Evolutionary conservation across 441 rosid species (phyloP).

Genomic region (Erodium trifolium): DNA sequence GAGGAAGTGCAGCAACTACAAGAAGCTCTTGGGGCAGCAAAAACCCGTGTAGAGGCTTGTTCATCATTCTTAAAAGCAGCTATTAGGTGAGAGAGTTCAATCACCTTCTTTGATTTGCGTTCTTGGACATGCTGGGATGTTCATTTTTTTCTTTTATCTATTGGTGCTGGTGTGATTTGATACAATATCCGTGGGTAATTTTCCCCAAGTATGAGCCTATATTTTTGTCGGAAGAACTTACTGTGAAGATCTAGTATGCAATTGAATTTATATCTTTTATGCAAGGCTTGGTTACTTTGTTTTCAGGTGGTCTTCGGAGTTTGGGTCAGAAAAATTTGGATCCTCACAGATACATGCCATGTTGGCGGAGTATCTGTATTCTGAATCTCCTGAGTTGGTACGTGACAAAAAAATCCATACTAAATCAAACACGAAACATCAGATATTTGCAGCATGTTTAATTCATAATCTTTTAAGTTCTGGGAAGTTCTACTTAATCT

Average conservation of each 20-base stretch:
- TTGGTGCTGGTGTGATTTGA: not conserved
- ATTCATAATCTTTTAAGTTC: not conserved
- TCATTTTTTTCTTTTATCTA: not conserved
- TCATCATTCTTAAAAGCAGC: conserved; percentile 81
- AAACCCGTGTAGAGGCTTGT: conserved; percentile 73
- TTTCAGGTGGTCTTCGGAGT: conserved; percentile 84
- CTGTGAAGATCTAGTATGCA: not conserved
- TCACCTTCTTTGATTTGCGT: not conserved
- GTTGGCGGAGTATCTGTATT: conserved; percentile 81
- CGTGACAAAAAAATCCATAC: conserved; percentile 14
- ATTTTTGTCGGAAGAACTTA: not conserved
- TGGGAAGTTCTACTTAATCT: too few relatives aligned
- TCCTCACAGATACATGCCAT: conserved; percentile 66
- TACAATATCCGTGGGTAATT: not conserved
- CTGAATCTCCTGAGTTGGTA: conserved; percentile 90
- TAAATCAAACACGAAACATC: too few relatives aligned
- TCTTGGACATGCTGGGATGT: not conserved
- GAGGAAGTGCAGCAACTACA: conserved; percentile 63
- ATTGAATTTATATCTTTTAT: too few relatives aligned
- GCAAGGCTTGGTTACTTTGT: conserved; percentile 1
- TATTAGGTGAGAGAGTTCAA: conserved; percentile 45
- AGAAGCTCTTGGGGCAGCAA: conserved; percentile 82
- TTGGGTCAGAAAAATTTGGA: conserved; percentile 59
- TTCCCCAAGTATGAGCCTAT: not conserved
- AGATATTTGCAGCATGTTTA: not conserved